Conservation (phyloP, 345 rosid species). For the Capsella bursapastoris region DNA sequence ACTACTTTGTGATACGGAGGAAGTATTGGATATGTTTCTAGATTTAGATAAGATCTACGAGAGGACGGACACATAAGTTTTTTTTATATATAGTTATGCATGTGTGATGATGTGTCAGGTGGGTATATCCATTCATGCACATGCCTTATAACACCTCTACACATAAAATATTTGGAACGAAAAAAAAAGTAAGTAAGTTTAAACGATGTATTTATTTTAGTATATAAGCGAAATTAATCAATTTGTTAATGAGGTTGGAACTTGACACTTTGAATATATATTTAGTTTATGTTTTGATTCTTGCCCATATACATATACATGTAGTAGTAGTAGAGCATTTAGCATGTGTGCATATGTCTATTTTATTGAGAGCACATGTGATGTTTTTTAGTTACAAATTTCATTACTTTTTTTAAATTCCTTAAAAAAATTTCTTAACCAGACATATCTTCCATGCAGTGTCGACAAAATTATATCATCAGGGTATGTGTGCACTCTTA, state of each 20-base stretch:
- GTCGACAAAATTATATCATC: background rate
- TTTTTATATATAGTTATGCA: too few relatives aligned
- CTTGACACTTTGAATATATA: background rate
- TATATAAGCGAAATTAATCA: too few relatives aligned
- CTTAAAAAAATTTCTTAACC: too few relatives aligned
- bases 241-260: background rate
- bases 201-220: too few relatives aligned
- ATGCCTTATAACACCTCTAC: too few relatives aligned
- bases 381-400: background rate
- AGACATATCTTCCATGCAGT: slow-evolving; percentile 9
- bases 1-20: too few relatives aligned
- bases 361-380: slow-evolving; percentile 9
- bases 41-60: slow-evolving; percentile 8
- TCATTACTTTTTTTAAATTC: background rate
- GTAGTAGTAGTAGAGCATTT: background rate
- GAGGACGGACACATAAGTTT: too few relatives aligned
- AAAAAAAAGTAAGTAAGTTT: too few relatives aligned
- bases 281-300: background rate
- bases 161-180: too few relatives aligned
- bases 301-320: background rate
- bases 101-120: too few relatives aligned
- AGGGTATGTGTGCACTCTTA: background rate
- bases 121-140: too few relatives aligned
- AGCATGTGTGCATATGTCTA: slow-evolving; percentile 26
- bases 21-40: background rate